phyloP scores from a whole-genome alignment of 768 basidiomycete genomes.

The Polyporus arcularius region DNA sequence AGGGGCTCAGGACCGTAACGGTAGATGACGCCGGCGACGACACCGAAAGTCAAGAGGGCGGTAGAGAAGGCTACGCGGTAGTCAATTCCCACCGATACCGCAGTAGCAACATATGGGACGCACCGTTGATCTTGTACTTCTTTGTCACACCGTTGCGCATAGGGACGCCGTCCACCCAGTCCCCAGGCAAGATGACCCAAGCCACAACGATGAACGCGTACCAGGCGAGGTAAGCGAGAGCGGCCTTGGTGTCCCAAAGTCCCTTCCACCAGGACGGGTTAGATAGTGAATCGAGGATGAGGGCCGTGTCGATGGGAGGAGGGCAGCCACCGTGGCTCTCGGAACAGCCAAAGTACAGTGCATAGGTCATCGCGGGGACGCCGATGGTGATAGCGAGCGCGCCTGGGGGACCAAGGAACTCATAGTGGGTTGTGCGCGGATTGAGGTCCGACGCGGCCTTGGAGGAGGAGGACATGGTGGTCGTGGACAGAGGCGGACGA shows the following conservation, averaged over 20 bases:
- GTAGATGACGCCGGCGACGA: constrained; percentile 67
- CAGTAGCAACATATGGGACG: constrained; percentile 23
- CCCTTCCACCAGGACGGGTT: constrained; percentile 62
- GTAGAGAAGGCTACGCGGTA: constrained; percentile 75
- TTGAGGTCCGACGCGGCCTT: constrained; percentile 38
- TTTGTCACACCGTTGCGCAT: constrained; percentile 77
- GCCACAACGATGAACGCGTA: constrained; percentile 83
- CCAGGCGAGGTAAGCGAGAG: constrained; percentile 81
- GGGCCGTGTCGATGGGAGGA: constrained; percentile 45
- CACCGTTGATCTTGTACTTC: constrained; percentile 95
- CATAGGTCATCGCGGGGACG: constrained; percentile 72
- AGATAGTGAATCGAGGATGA: constrained; percentile 47
- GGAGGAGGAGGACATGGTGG: constrained; percentile 22
- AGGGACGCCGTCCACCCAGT: constrained; percentile 35
- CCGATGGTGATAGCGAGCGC: constrained; percentile 68
- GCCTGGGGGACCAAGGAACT: constrained; percentile 83
- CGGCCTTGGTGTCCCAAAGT: constrained; percentile 84
- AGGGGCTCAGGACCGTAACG: constrained; percentile 78
- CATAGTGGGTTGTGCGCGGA: constrained; percentile 71
- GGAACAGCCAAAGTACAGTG: constrained; percentile 77
- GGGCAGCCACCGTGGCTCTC: constrained; percentile 72
- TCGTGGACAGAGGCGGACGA: not conserved
- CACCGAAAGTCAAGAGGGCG: constrained; percentile 76
- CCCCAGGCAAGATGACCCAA: constrained; percentile 77
- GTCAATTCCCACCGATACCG: not conserved